Percentiles rank a stretch among this genome's conserved stretches.
These are phyloP conservation scores for Daucus carota DNA, from an alignment of 129 eudicot genomes.

Conservation along the genomic window DH1_v3.0 NC_030389.2:34714001-34714500, in stretches of 20 bases:
- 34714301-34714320: conserved; percentile 79
- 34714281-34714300: conserved; percentile 78
- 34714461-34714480: conserved; percentile 72
- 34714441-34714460: conserved; percentile 89
- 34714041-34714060: conserved; percentile 32
- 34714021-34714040: conserved; percentile 43
- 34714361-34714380: conserved; percentile 50
- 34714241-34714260: conserved; percentile 63
- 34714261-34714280: conserved; percentile 72
- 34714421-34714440: conserved; percentile 78
- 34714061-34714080: not conserved
- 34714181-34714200: not conserved
- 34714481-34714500: conserved; percentile 76
- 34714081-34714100: not conserved
- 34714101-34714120: too few species aligned
- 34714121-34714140: not conserved
- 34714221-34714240: conserved; percentile 82
- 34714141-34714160: not conserved
- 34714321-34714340: conserved; percentile 84
- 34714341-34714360: conserved; percentile 80
- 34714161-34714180: not conserved
- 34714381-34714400: conserved; percentile 66
- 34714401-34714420: conserved; percentile 57
- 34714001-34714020: conserved; percentile 11
- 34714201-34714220: conserved; percentile 24